Percentiles rank a stretch among this genome's conserved stretches.
Evolutionary conservation across 1,284 basidiomycete species (phyloP).

Genomic region (Ustilago hordei): DNA sequence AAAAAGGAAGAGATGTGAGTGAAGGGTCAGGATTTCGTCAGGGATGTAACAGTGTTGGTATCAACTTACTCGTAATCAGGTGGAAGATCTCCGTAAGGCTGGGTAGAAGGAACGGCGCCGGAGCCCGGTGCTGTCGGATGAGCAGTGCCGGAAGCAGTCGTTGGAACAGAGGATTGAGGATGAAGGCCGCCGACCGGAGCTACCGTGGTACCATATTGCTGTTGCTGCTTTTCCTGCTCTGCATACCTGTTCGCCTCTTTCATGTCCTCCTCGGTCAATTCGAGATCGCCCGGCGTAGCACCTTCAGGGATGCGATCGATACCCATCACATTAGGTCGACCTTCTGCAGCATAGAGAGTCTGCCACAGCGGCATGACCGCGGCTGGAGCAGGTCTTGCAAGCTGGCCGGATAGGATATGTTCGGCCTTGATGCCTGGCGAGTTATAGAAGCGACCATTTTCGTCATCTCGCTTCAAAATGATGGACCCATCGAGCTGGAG

Average conservation of each 20-base stretch:
- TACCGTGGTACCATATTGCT: constrained; percentile 3
- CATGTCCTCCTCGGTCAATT: constrained; percentile 53
- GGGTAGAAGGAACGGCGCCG: not conserved
- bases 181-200: constrained; percentile 29
- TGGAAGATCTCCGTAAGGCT: constrained; percentile 40
- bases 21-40: no score
- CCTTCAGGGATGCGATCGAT: constrained; percentile 57
- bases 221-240: constrained; percentile 26
- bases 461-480: constrained; percentile 60
- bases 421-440: constrained; percentile 47
- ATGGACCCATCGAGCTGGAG: constrained; percentile 68
- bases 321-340: constrained; percentile 57
- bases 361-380: constrained; percentile 60
- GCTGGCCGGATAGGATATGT: constrained; percentile 54
- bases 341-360: constrained; percentile 64
- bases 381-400: constrained; percentile 37
- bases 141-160: not conserved
- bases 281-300: constrained; percentile 58
- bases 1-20: not conserved
- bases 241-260: constrained; percentile 40
- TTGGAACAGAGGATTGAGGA: constrained; percentile 13
- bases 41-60: not conserved
- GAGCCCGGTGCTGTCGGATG: constrained; percentile 7
- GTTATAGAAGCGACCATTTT: constrained; percentile 62
- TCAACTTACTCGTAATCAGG: constrained; percentile 48